phyloP scores from a whole-genome alignment of 2,329 filamentous ascomycete species.

The Alternaria arborescens region DNA sequence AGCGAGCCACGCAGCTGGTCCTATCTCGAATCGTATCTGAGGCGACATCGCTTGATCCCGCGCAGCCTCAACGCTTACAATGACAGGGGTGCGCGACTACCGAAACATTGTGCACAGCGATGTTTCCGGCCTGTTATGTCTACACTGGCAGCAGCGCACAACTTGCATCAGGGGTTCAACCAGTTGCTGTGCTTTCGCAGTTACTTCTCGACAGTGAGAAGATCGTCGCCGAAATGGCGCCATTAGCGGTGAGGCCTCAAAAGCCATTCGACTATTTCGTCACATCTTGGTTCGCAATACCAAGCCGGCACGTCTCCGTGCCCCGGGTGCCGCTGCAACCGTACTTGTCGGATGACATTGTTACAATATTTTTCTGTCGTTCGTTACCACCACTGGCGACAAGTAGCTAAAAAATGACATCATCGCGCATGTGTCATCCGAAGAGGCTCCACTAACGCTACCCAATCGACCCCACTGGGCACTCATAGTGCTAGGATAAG shows the following conservation, averaged over 20 bases:
- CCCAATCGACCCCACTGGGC: slow-evolving; percentile 12
- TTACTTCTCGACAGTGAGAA: not conserved
- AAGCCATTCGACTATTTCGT: not conserved
- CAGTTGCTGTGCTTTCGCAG: not conserved
- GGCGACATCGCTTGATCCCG: slow-evolving; percentile 22
- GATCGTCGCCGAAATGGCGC: slow-evolving; percentile 13
- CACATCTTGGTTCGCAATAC: slow-evolving; percentile 1
- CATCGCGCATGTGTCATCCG: slow-evolving; percentile 9
- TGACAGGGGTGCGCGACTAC: not conserved
- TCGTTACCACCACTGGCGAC: slow-evolving; percentile 1
- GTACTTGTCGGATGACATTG: slow-evolving; percentile 5
- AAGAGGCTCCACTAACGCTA: slow-evolving; percentile 12
- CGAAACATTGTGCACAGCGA: not conserved
- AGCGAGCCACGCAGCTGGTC: slow-evolving; percentile 19
- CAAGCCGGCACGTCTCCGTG: slow-evolving; percentile 1
- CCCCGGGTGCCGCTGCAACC: slow-evolving; percentile 11
- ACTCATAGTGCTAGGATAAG: slow-evolving; percentile 8
- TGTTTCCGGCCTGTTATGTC: not conserved
- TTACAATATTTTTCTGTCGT: not conserved
- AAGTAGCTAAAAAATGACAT: slow-evolving; percentile 13
- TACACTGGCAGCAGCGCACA: not conserved
- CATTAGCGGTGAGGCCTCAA: slow-evolving; percentile 21
- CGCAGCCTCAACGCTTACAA: slow-evolving; percentile 14
- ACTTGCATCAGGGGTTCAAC: not conserved
- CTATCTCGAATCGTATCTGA: slow-evolving; percentile 11